Evolutionary conservation across 192 early-diverging fungal genomes (phyloP).

Genomic region (Chytriomyces sp.): DNA sequence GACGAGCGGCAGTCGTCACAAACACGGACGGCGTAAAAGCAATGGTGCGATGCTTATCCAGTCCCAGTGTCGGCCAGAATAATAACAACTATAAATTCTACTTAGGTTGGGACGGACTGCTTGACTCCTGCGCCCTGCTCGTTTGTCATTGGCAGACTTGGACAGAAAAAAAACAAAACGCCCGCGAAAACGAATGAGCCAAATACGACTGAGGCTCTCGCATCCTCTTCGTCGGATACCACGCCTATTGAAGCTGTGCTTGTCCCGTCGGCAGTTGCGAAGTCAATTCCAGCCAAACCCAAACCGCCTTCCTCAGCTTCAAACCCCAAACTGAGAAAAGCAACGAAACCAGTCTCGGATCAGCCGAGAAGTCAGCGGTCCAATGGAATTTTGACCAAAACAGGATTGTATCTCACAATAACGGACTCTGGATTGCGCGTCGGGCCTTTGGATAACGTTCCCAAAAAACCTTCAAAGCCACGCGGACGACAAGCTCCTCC

Average conservation of each 20-base stretch:
- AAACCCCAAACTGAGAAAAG: not conserved
- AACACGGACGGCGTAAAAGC: conserved; percentile 26
- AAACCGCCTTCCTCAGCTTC: not conserved
- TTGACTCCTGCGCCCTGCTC: not conserved
- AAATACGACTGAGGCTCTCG: not conserved
- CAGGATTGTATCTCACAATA: conserved; percentile 33
- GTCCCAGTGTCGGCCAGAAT: not conserved
- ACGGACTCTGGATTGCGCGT: conserved; percentile 11
- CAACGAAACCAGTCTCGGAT: not conserved
- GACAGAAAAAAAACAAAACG: not conserved
- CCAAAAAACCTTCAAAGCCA: not conserved
- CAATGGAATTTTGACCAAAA: conserved; percentile 18
- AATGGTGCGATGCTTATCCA: not conserved
- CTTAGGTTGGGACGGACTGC: conserved; percentile 26
- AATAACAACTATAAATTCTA: not conserved
- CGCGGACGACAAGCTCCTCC: too few species aligned
- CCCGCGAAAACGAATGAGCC: not conserved
- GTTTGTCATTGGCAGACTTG: conserved; percentile 27
- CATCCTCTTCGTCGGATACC: not conserved
- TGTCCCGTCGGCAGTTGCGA: not conserved
- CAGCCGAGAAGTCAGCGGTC: not conserved
- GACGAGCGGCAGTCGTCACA: conserved; percentile 10
- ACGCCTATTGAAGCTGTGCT: not conserved
- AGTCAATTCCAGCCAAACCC: not conserved
- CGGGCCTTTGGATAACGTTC: not conserved